Conservation (phyloP, 306 rosid genomes). For the Pachyrhizus erosus region DNA sequence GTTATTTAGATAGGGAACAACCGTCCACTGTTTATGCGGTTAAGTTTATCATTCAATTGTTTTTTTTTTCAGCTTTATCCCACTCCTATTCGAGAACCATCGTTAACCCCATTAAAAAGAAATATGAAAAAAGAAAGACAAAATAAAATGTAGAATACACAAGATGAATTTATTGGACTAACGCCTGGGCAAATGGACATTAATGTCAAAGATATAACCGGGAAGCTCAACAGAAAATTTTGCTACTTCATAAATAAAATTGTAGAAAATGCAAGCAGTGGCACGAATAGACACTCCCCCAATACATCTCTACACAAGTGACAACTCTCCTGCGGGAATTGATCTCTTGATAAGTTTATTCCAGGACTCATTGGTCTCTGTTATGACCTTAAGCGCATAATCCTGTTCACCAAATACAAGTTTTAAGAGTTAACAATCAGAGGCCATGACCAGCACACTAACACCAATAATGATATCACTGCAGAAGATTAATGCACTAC, state of each 20-base stretch:
- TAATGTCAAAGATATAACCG: constrained; percentile 13
- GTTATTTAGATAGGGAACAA: not conserved
- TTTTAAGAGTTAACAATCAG: not conserved
- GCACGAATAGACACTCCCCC: constrained; percentile 13
- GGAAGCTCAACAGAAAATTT: constrained; percentile 35
- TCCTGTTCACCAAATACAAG: constrained; percentile 58
- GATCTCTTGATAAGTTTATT: constrained; percentile 86
- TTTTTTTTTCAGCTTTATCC: not conserved
- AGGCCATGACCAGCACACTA: not conserved
- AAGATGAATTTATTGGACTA: constrained; percentile 35
- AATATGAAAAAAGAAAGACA: not conserved
- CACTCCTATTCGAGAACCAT: not conserved
- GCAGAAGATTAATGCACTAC: not conserved
- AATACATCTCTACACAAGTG: constrained; percentile 64
- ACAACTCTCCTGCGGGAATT: constrained; percentile 77
- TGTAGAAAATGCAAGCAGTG: constrained; percentile 26
- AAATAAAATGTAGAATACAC: not conserved
- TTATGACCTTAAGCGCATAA: constrained; percentile 78
- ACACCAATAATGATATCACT: not conserved
- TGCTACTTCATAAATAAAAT: constrained; percentile 27
- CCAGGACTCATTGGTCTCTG: constrained; percentile 89
- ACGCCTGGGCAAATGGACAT: constrained; percentile 14
- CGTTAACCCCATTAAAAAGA: not conserved
- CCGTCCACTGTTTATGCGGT: not conserved
- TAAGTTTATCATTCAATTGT: not conserved